phyloP scores from a whole-genome alignment of 352 stramenopile genomes.

The Peronospora farinosa region DNA sequence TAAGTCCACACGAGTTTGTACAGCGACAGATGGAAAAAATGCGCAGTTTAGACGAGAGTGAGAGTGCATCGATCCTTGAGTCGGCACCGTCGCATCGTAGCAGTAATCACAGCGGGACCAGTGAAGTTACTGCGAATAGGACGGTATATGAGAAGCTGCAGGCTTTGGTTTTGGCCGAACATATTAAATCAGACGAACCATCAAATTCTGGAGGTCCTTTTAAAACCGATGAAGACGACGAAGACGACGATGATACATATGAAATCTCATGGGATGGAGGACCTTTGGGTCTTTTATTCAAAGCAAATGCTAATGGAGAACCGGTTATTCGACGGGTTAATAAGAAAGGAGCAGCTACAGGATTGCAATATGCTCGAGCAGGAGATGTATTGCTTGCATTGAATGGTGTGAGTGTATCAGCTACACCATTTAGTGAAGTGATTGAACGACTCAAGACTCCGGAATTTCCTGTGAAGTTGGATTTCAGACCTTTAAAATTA shows the following conservation, averaged over 20 bases:
- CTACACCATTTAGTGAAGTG: constrained; percentile 51
- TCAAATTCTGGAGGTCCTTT: constrained; percentile 5
- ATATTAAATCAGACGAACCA: constrained; percentile 30
- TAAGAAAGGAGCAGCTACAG: constrained; percentile 55
- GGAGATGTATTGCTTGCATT: constrained; percentile 74
- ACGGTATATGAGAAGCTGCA: constrained; percentile 53
- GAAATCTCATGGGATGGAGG: constrained; percentile 63
- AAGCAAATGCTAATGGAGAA: constrained; percentile 39
- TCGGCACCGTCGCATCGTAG: constrained; percentile 23
- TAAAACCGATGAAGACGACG: constrained; percentile 21
- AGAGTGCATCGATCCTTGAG: constrained; percentile 14
- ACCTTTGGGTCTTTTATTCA: constrained; percentile 70
- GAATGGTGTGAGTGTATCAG: constrained; percentile 48
- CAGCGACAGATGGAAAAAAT: constrained; percentile 48
- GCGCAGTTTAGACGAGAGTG: constrained; percentile 30
- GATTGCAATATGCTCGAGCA: constrained; percentile 52
- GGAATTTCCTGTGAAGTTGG: constrained; percentile 55
- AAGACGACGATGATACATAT: constrained; percentile 66
- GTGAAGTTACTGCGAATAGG: constrained; percentile 23
- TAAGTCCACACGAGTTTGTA: constrained; percentile 45
- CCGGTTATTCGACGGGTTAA: constrained; percentile 71
- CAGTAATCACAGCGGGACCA: constrained; percentile 22
- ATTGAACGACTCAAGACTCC: constrained; percentile 59
- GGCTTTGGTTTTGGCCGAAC: constrained; percentile 40
- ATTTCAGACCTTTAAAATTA: constrained; percentile 58